Evolutionary conservation across 2,329 filamentous ascomycete species (phyloP).

Genomic region (Diaporthe vexans): DNA sequence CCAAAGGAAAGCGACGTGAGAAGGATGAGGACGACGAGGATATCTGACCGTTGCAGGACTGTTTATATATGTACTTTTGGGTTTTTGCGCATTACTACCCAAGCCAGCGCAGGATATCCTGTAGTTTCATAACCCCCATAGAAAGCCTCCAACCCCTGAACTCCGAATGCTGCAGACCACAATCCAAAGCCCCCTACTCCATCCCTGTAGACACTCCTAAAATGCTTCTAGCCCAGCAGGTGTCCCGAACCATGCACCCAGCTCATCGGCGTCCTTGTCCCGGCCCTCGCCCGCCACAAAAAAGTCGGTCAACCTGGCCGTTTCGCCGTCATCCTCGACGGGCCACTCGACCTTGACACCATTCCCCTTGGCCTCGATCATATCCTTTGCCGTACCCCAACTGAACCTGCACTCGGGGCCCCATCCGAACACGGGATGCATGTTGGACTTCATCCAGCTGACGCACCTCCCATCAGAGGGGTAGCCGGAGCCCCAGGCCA

Average conservation of each 20-base stretch:
- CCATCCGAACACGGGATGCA: conserved; percentile 97
- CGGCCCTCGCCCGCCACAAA: conserved; percentile 63
- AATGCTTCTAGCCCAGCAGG: conserved; percentile 79
- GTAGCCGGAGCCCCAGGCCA: conserved; percentile 91
- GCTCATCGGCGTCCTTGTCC: conserved; percentile 71
- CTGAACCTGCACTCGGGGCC: conserved; percentile 93
- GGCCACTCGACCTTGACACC: conserved; percentile 89
- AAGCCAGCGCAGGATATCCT: conserved; percentile 38
- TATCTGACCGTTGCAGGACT: conserved; percentile 54
- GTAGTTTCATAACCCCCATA: conserved; percentile 34
- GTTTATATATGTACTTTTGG: conserved; percentile 37
- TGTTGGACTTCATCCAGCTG: conserved; percentile 84
- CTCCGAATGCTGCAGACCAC: conserved; percentile 35
- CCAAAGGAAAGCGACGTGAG: conserved; percentile 67
- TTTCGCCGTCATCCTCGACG: conserved; percentile 76
- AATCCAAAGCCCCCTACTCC: not conserved
- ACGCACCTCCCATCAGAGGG: conserved; percentile 88
- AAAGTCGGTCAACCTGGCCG: conserved; percentile 81
- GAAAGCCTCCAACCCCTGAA: conserved; percentile 30
- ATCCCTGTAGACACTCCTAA: conserved; percentile 55
- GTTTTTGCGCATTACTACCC: conserved; percentile 17
- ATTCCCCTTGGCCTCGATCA: conserved; percentile 82
- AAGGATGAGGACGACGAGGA: conserved; percentile 71
- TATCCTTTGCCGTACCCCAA: conserved; percentile 94
- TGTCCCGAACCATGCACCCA: conserved; percentile 86